phyloP scores from a whole-genome alignment of 352 stramenopile genomes.

The Pythium periplocum region DNA sequence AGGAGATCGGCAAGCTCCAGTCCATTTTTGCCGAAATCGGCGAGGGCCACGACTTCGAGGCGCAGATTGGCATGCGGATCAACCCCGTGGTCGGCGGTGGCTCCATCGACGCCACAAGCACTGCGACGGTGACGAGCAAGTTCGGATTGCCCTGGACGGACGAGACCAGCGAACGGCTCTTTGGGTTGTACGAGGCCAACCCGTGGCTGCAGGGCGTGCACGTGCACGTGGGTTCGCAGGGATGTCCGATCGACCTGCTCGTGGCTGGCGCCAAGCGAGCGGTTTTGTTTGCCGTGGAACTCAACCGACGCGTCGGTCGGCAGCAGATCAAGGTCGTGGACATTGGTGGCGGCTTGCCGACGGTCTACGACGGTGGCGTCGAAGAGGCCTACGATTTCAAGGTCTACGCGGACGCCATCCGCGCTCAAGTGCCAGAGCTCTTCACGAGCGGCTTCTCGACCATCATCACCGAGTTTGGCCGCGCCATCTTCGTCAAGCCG shows the following conservation, averaged over 20 bases:
- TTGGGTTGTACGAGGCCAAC: constrained; percentile 59
- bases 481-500: constrained; percentile 82
- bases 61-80: constrained; percentile 85
- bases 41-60: constrained; percentile 25
- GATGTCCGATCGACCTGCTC: constrained; percentile 82
- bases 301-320: constrained; percentile 55
- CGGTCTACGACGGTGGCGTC: constrained; percentile 75
- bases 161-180: constrained; percentile 40
- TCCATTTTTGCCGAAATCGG: constrained; percentile 40
- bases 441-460: constrained; percentile 70
- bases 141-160: constrained; percentile 82
- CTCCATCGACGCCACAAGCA: constrained; percentile 82
- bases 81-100: constrained; percentile 89
- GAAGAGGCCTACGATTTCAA: constrained; percentile 72
- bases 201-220: constrained; percentile 86
- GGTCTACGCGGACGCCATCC: constrained; percentile 71
- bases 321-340: constrained; percentile 79
- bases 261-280: constrained; percentile 68
- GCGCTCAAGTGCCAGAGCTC: constrained; percentile 66
- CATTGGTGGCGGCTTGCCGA: constrained; percentile 90
- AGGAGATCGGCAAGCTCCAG: constrained; percentile 83
- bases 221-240: constrained; percentile 87
- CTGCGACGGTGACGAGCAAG: constrained; percentile 87
- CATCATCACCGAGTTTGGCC: constrained; percentile 92
- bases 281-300: constrained; percentile 67